Evolutionary conservation across 768 basidiomycete species (phyloP).

Genomic region (Russula abietina): DNA sequence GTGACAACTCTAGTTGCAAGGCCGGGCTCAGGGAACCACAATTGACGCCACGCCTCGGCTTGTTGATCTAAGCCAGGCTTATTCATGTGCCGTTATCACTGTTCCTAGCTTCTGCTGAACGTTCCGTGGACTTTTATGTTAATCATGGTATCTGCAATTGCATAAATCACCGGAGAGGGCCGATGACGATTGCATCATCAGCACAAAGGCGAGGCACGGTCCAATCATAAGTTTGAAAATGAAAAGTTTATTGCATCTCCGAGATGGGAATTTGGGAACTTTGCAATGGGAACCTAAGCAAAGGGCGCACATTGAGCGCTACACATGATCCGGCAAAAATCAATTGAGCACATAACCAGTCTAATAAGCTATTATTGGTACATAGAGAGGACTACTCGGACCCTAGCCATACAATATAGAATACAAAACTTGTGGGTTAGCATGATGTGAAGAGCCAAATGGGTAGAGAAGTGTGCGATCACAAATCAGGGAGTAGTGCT

Average conservation of each 20-base stretch:
- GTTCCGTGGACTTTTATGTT: not conserved
- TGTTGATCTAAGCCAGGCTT: not conserved
- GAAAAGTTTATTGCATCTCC: not conserved
- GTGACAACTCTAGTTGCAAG: not conserved
- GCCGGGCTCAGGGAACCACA: not conserved
- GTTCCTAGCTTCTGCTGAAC: not conserved
- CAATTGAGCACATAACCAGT: not conserved
- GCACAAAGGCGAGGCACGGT: not conserved
- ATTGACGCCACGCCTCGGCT: not conserved
- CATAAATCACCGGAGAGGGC: not conserved
- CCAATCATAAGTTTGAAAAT: not conserved
- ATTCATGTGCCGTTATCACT: not conserved
- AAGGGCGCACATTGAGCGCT: not conserved
- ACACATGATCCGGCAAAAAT: not conserved
- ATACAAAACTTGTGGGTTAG: not conserved
- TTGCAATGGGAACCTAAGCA: too few species aligned
- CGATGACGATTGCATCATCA: not conserved
- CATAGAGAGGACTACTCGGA: constrained; percentile 1
- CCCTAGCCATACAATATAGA: constrained; percentile 3
- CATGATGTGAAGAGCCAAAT: not conserved
- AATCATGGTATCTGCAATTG: not conserved
- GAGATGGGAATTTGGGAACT: not conserved
- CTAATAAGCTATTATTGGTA: constrained; percentile 2
- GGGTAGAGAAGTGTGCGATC: not conserved
- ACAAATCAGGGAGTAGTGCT: constrained; percentile 21